Conservation (phyloP, 2,329 filamentous ascomycete genomes). For the Colletotrichum sp. region DNA sequence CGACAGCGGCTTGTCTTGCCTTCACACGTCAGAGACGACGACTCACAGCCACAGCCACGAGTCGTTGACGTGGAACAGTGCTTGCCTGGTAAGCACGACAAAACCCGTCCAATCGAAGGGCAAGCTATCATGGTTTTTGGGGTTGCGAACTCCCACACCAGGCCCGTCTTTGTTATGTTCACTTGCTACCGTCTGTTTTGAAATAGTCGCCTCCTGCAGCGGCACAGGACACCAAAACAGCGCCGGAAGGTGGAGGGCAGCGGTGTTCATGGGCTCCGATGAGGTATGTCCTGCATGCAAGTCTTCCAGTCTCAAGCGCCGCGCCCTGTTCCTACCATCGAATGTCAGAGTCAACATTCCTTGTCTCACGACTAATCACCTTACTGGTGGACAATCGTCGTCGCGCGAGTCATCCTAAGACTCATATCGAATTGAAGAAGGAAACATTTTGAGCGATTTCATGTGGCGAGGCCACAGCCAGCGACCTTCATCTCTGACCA, state of each 20-base stretch:
- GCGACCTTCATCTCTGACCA: background rate
- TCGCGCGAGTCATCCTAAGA: slow-evolving; percentile 1
- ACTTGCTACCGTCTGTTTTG: background rate
- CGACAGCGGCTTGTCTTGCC: background rate
- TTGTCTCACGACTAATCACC: background rate
- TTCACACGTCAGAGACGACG: background rate
- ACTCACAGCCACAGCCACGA: background rate
- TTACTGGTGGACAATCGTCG: background rate
- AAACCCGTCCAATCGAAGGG: background rate
- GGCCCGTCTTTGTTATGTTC: background rate
- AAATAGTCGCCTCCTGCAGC: background rate
- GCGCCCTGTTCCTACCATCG: background rate
- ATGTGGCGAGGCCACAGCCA: background rate
- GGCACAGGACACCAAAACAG: background rate
- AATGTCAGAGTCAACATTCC: background rate
- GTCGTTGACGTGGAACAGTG: background rate
- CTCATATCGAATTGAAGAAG: background rate
- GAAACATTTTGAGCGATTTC: background rate
- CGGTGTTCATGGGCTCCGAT: background rate
- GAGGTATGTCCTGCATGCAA: background rate
- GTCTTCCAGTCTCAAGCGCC: background rate
- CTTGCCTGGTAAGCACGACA: slow-evolving; percentile 2
- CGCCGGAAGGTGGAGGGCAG: background rate
- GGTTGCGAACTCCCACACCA: background rate
- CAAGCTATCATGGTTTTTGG: background rate